Evolutionary conservation across 345 rosid genomes (phyloP).

Genomic region (Boechera stricta): DNA sequence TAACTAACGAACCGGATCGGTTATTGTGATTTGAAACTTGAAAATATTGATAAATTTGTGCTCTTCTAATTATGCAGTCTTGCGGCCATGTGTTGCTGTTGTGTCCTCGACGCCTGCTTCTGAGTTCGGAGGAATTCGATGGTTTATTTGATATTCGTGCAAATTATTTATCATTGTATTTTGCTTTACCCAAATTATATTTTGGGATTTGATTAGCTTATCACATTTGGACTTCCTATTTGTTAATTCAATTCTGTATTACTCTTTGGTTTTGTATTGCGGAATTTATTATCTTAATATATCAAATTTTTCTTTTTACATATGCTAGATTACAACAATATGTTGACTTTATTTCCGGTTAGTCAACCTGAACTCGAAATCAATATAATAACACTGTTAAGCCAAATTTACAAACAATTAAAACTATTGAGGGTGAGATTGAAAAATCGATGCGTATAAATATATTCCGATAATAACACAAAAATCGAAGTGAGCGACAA

Average conservation of each 20-base stretch:
- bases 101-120: conserved; percentile 44
- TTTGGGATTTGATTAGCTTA: conserved; percentile 19
- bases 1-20: conserved; percentile 11
- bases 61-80: conserved; percentile 23
- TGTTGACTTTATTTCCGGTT: neutral
- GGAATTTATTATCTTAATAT: neutral
- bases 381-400: neutral
- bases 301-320: too few relatives aligned
- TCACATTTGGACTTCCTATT: neutral
- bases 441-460: neutral
- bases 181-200: neutral
- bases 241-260: neutral
- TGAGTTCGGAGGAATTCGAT: conserved; percentile 25
- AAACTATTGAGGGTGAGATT: neutral
- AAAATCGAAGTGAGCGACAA: neutral
- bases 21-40: neutral
- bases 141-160: conserved; percentile 1
- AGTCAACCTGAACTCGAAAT: neutral
- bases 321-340: too few relatives aligned
- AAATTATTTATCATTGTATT: neutral
- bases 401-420: neutral
- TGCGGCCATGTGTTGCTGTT: conserved; percentile 49
- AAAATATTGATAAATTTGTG: neutral
- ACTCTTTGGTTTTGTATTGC: neutral
- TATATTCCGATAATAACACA: too few relatives aligned